Base-by-base conservation (phyloP, 129 eudicot genomes). In the Chrysanthemum makinoi region DNA sequence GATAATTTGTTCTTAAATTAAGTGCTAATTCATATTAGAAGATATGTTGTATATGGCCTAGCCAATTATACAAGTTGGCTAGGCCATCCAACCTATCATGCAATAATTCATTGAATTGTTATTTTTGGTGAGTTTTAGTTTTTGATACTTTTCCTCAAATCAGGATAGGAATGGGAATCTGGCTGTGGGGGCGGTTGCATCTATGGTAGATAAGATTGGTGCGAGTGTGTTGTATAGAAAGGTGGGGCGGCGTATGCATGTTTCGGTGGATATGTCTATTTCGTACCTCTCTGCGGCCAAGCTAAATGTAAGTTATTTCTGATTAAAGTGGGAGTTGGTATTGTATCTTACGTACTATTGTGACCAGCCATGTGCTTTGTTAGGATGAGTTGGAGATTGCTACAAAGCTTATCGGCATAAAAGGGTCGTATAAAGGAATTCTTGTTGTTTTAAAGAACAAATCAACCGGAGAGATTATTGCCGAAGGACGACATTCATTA, bases 121-220 rank as follows among this genome's bases (percentile, higher is more conserved):
- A 35, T 35, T 35, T 35, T 49, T 17, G 0, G n/a, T 15, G 17
- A 26, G 6, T 15, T 46, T 11, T 6, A 28, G 17, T n/a, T 16
- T 6, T 10, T 30, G 2, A 26, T 1, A 1, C 54, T 14, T 54
- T 54, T 55, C 6, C 1, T 1, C 10, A 47, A 73, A 49, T 60
- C 62, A 77, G 80, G 80, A 77, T 62, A 61, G 75, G 74, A 53
- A 77, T 77, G 80, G 80, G 24, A 18, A 77, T 50, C 68, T 77
- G 54, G 80, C 75, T 5, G 68, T 68, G 7, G 80, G 80, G 8
- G 80, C 80, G 7, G 62, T 76, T 33, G 80, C 75, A 14, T 60
- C 47, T 70, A 50, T 68, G 3, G 62, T 76, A 33, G 80, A 76
- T 61, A 55, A 59, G 69, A 52, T 77, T 77, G 80, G 80, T 22